phyloP scores from a whole-genome alignment of 2,329 filamentous ascomycete species.

The Colletotrichum noveboracense region DNA sequence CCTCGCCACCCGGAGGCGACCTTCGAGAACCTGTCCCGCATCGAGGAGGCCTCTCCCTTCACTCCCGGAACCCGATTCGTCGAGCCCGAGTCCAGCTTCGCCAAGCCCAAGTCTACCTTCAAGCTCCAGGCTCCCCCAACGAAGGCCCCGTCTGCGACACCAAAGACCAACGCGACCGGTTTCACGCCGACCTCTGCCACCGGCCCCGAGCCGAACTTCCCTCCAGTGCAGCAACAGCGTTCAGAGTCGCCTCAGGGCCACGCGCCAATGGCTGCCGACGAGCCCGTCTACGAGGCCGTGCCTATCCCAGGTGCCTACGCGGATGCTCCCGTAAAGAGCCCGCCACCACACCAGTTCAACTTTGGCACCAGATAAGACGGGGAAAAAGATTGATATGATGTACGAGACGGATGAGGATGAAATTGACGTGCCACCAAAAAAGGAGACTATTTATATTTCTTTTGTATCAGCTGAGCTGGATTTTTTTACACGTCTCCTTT shows the following conservation, averaged over 20 bases:
- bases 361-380: constrained; percentile 42
- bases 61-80: constrained; percentile 61
- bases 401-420: background rate
- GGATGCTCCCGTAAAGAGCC: constrained; percentile 58
- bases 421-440: background rate
- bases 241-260: constrained; percentile 57
- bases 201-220: constrained; percentile 38
- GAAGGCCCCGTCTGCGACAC: constrained; percentile 79
- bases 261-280: constrained; percentile 74
- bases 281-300: constrained; percentile 84
- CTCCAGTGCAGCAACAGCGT: constrained; percentile 46
- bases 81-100: constrained; percentile 69
- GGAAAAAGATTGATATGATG: constrained; percentile 3
- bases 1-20: constrained; percentile 46
- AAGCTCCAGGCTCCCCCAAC: constrained; percentile 84
- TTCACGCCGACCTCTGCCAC: constrained; percentile 60
- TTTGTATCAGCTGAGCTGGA: constrained; percentile 20
- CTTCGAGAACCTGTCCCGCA: constrained; percentile 57
- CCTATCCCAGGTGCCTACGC: constrained; percentile 88
- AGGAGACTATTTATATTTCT: background rate
- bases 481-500: background rate
- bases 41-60: constrained; percentile 48
- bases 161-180: constrained; percentile 66
- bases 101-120: constrained; percentile 64
- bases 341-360: constrained; percentile 47